Evolutionary conservation across 768 basidiomycete species (phyloP).

Genomic region (Hemileccinum rubropunctum): DNA sequence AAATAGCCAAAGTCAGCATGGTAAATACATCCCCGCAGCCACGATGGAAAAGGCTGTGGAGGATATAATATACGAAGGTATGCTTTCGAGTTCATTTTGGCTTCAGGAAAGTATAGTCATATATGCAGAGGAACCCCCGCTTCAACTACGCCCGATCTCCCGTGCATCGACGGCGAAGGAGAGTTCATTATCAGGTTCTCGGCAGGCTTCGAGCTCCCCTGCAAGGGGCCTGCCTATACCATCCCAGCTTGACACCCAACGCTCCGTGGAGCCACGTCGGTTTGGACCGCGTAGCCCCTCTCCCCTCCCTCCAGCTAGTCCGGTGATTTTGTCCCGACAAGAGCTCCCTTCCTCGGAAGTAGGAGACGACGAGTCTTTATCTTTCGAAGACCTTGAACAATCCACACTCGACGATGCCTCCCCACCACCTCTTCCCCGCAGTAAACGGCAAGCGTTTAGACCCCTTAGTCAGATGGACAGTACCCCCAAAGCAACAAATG

Average conservation of each 20-base stretch:
- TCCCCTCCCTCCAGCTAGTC: slow-evolving; percentile 55
- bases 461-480: slow-evolving; percentile 50
- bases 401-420: slow-evolving; percentile 29
- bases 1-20: slow-evolving; percentile 78
- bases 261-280: slow-evolving; percentile 57
- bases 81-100: slow-evolving; percentile 12
- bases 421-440: slow-evolving; percentile 61
- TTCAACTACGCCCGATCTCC: slow-evolving; percentile 52
- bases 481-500: slow-evolving; percentile 45
- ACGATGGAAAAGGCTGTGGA: slow-evolving; percentile 49
- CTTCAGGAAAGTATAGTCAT: slow-evolving; percentile 2
- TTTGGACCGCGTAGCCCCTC: slow-evolving; percentile 76
- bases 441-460: slow-evolving; percentile 67
- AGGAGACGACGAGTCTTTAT: slow-evolving; percentile 41
- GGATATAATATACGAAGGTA: slow-evolving; percentile 79
- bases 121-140: slow-evolving; percentile 57
- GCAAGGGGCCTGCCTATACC: slow-evolving; percentile 26
- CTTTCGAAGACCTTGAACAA: slow-evolving; percentile 26
- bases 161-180: slow-evolving; percentile 44
- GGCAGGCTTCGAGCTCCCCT: slow-evolving; percentile 42
- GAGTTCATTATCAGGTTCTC: slow-evolving; percentile 46
- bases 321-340: slow-evolving; percentile 16
- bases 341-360: slow-evolving; percentile 46
- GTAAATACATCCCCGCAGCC: slow-evolving; percentile 39
- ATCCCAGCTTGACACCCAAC: slow-evolving; percentile 45